Evolutionary conservation across 306 rosid species (phyloP), one percentile per base, ranked within the genome.

Genomic region (Alnus glutinosa): DNA sequence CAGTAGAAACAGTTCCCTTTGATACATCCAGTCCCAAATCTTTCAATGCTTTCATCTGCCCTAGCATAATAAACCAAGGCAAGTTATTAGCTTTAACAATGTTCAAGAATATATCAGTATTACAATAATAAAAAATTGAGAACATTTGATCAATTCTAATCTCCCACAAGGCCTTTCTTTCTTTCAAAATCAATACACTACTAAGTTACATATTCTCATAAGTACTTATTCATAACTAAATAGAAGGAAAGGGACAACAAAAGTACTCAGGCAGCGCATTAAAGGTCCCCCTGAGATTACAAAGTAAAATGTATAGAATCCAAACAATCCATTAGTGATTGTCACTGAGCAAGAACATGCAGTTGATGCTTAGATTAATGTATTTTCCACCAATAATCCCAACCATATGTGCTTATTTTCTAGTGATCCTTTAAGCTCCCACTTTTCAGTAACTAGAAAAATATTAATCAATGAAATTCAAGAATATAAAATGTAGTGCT

Each of bases 1-100:
- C 96, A 4, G 97, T 91, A 54, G 84, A 72, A 87, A 95, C 93
- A 39, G 89, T 91, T 84, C 96, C 99, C 88, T 93, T 95, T n/a
- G 91, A 85, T 69, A 93, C 98, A 74, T 88, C 96, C 96, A 95
- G 78, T 75, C 98, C 99, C 90, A 95, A 81, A 77, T 91, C 92
- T 77, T 90, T 91, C 61, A 95, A 80, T 76, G 98, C 96, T 77
- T 87, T 95, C 86, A 95, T 93, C 97, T 95, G 89, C 85, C 79
- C 74, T 74, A 81, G 76, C 70, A 79, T 55, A 78, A 62, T 72
- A 83, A 58, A 70, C 64, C 75, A 82, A 76, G 63, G 73, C 10
- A 70, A 79, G 55, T 54, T 30, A 79, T 70, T 59, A 83, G 70
- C 75, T 75, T 63, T 51, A 49, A 59, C 9, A 72, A 79, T 58